phyloP scores from a whole-genome alignment of 257 asterid genomes.

The Fraxinus cuspidata region DNA sequence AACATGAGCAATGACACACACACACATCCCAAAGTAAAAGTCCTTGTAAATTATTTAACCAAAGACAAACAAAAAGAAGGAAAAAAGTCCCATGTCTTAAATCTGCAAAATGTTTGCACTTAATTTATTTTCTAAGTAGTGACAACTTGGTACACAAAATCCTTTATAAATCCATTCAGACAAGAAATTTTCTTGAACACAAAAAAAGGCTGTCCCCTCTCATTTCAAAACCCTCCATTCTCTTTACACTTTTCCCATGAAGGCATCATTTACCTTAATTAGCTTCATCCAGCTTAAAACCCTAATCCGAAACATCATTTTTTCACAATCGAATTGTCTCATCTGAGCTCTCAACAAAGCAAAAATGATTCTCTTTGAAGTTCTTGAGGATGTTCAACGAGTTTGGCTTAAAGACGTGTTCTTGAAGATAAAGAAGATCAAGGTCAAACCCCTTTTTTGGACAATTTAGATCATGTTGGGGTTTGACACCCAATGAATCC shows the following conservation, averaged over 20 bases:
- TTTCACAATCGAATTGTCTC: constrained; percentile 60
- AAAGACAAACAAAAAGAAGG: constrained; percentile 3
- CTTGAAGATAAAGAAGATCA: constrained; percentile 30
- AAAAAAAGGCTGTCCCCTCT: constrained; percentile 38
- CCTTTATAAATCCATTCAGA: constrained; percentile 49
- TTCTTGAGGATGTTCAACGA: constrained; percentile 45
- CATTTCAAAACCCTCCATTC: constrained; percentile 43
- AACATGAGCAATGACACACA: too few relatives aligned
- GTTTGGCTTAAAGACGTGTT: constrained; percentile 28
- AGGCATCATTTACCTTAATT: constrained; percentile 36
- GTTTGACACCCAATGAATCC: too few relatives aligned
- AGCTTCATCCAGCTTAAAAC: constrained; percentile 48
- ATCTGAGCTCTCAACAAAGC: constrained; percentile 45
- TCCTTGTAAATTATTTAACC: too few relatives aligned
- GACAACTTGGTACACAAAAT: constrained; percentile 46
- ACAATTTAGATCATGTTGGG: constrained; percentile 44
- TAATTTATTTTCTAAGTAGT: constrained; percentile 52
- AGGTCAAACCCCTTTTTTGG: constrained; percentile 53
- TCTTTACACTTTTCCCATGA: constrained; percentile 45
- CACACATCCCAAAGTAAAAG: too few relatives aligned
- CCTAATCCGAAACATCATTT: constrained; percentile 58
- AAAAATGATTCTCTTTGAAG: constrained; percentile 47
- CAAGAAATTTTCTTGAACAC: neutral
- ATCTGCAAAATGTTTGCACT: constrained; percentile 62
- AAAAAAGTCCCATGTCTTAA: constrained; percentile 37